Evolutionary conservation across 345 rosid genomes (phyloP), one percentile per base, ranked within the genome.

Genomic region (Clausena lansium): DNA sequence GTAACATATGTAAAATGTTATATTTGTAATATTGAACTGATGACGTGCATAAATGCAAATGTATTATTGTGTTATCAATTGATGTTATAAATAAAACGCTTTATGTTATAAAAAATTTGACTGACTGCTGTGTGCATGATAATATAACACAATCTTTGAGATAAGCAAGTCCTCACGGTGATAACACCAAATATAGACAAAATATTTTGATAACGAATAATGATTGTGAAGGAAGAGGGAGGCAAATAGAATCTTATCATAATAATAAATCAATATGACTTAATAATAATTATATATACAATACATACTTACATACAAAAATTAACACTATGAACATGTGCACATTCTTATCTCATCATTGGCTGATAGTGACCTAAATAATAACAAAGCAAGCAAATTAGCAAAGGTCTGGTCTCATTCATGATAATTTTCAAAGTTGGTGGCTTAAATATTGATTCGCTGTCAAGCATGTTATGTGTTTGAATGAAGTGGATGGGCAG

Each of bases 361-460:
- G 19, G 14, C 35, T 38, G 76, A 8, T 36, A 33, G 33, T 13
- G 52, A 72, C 65, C 28, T 0, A 6, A 6, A 57, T 22, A 22
- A 22, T 35, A 8, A 24, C 13, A 6, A 24, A 20, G 1, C 35
- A 7, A 38, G 22, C 4, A 72, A 33, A 11, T 45, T 3, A 45
- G 50, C 50, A 45, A 45, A 13, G 50, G 10, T 45, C 50, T 4
- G 33, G 4, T 8, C 14, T 11, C 27, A 4, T 58, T 74, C 24
- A 13, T 33, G 24, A 20, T 33, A 32, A 30, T 17, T 74, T 10
- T 58, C 59, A 20, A 62, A 22, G 36, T 45, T 35, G 77, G 20
- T 62, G 32, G 28, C 76, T 36, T 36, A n/a, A 38, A 24, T 67
- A 4, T 35, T 71, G 67, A 47, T 45, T 78, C 66, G 58, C 45